Evolutionary conservation across 257 asterid species (phyloP).

Genomic region (Rauvolfia tetraphylla): DNA sequence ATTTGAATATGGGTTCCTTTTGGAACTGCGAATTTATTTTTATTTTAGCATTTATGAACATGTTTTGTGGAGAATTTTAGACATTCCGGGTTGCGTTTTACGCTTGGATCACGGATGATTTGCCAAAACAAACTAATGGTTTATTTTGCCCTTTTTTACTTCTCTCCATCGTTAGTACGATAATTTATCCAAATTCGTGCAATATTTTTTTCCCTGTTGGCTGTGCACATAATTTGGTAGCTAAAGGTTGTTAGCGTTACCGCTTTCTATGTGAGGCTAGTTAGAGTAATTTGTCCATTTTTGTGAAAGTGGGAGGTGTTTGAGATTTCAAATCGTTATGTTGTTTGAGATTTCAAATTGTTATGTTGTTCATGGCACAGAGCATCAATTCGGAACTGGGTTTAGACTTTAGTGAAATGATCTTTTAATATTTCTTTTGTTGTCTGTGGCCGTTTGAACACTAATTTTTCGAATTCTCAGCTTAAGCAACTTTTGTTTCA

Average conservation of each 20-base stretch:
- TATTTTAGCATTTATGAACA: neutral
- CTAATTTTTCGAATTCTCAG: neutral
- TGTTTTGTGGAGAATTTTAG: neutral
- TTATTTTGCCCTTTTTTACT: neutral
- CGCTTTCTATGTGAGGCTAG: neutral
- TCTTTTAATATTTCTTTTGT: neutral
- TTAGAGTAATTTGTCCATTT: neutral
- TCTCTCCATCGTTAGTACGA: neutral
- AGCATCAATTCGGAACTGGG: neutral
- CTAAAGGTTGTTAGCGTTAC: neutral
- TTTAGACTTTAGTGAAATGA: neutral
- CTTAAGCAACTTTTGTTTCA: neutral
- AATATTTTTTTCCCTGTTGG: neutral
- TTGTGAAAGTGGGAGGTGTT: neutral
- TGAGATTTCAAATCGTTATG: neutral
- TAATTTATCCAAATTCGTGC: neutral
- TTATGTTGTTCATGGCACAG: neutral
- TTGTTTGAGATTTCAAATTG: neutral
- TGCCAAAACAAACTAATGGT: neutral
- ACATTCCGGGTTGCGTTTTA: neutral
- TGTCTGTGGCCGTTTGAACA: neutral
- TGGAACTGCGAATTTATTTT: neutral
- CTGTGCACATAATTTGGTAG: neutral
- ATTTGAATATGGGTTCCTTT: conserved; percentile 1
- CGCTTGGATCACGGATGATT: neutral